phyloP scores from a whole-genome alignment of 2,329 filamentous ascomycete species.

The Sclerotinia sclerotiorum region DNA sequence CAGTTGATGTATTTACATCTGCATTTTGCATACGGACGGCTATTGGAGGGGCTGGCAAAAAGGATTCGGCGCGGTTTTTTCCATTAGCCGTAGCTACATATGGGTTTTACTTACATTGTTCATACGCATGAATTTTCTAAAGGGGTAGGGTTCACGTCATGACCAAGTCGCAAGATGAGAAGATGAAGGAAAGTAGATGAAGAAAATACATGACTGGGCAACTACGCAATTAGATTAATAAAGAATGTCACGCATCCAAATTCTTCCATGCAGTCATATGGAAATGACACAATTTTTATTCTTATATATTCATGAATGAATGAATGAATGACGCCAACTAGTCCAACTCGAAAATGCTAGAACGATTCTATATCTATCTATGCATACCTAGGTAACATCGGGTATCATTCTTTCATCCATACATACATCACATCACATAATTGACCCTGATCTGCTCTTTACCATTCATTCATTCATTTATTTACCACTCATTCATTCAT shows the following conservation, averaged over 20 bases:
- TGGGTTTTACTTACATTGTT: background rate
- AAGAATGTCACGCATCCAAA: background rate
- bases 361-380: background rate
- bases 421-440: no score
- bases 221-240: conserved; percentile 10
- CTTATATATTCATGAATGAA: no score
- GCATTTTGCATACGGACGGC: conserved; percentile 8
- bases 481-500: background rate
- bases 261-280: background rate
- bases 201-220: background rate
- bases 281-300: no score
- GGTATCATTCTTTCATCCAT: background rate
- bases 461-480: background rate
- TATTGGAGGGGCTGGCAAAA: background rate
- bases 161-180: conserved; percentile 6
- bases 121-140: conserved; percentile 15
- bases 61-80: background rate
- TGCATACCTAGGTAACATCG: background rate
- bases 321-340: no score
- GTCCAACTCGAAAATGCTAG: no score
- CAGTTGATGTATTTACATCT: background rate
- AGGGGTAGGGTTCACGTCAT: conserved; percentile 4
- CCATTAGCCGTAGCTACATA: background rate
- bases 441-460: background rate
- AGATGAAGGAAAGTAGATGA: background rate